Percentiles rank a stretch among this genome's conserved stretches.
Evolutionary conservation across 2,329 filamentous ascomycete genomes (phyloP).

Genomic region (Calonectria pseudoreteaudii): DNA sequence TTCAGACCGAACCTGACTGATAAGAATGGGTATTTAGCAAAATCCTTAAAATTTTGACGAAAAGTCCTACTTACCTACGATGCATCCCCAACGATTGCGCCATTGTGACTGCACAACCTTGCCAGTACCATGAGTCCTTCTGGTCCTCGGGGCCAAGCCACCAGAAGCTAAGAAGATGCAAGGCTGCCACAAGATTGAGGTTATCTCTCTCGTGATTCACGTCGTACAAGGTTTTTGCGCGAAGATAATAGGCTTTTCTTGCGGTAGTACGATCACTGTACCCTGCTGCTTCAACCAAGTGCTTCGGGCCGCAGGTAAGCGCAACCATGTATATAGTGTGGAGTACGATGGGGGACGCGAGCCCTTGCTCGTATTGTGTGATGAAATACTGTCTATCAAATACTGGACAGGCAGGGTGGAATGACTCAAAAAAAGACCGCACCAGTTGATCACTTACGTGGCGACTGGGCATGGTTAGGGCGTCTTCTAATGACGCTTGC

Average conservation of each 20-base stretch:
- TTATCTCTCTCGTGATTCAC: constrained; percentile 30
- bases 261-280: constrained; percentile 26
- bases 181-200: constrained; percentile 2
- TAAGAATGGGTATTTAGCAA: not conserved
- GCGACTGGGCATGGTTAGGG: constrained; percentile 10
- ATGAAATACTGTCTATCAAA: constrained; percentile 20
- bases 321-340: constrained; percentile 29
- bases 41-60: rapidly evolving
- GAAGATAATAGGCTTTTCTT: constrained; percentile 32
- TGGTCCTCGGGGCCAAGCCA: constrained; percentile 36
- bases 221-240: constrained; percentile 31
- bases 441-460: constrained; percentile 29
- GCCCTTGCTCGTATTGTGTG: not conserved
- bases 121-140: constrained; percentile 37
- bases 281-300: constrained; percentile 23
- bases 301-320: constrained; percentile 24
- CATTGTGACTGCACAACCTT: constrained; percentile 30
- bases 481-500: constrained; percentile 22
- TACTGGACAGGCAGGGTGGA: constrained; percentile 28
- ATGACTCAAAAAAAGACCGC: constrained; percentile 13
- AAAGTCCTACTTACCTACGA: constrained; percentile 15
- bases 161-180: constrained; percentile 33
- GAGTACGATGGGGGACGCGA: constrained; percentile 13
- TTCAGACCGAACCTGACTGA: not conserved
- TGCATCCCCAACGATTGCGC: constrained; percentile 34